Conservation (phyloP, 192 early-diverging fungal species). For the Blastocladiella britannica region DNA sequence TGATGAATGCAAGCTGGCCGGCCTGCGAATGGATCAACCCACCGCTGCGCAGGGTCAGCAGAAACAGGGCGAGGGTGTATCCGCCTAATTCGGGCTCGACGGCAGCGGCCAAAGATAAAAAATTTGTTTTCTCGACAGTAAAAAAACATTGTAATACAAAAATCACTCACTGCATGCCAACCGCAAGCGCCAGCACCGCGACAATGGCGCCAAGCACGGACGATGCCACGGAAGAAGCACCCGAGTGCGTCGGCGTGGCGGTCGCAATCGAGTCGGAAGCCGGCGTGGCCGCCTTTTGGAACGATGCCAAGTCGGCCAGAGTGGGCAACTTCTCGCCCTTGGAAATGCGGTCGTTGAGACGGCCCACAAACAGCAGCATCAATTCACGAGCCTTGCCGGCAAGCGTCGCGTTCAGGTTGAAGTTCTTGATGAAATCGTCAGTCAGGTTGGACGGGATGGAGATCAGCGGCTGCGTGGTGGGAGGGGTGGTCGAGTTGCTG, state of each 20-base stretch:
- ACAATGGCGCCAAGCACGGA: no score
- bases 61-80: constrained; percentile 47
- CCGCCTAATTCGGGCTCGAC: no score
- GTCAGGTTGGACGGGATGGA: neutral
- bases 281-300: neutral
- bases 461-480: neutral
- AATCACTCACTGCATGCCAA: no score
- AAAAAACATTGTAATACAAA: no score
- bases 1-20: constrained; percentile 49
- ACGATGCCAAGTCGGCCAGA: neutral
- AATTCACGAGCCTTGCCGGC: neutral
- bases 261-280: neutral
- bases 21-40: constrained; percentile 40
- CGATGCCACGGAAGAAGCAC: no score
- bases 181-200: no score
- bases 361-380: neutral
- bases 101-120: no score
- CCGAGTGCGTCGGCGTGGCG: neutral
- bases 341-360: neutral
- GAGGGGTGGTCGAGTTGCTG: neutral
- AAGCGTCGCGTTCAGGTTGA: neutral
- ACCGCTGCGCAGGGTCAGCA: constrained; percentile 35
- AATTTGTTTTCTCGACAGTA: no score
- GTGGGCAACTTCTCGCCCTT: neutral
- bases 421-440: neutral